Evolutionary conservation across 202 grass and related monocot genomes (phyloP), one percentile per base, ranked within the genome.

Genomic region (Setaria viridis): DNA sequence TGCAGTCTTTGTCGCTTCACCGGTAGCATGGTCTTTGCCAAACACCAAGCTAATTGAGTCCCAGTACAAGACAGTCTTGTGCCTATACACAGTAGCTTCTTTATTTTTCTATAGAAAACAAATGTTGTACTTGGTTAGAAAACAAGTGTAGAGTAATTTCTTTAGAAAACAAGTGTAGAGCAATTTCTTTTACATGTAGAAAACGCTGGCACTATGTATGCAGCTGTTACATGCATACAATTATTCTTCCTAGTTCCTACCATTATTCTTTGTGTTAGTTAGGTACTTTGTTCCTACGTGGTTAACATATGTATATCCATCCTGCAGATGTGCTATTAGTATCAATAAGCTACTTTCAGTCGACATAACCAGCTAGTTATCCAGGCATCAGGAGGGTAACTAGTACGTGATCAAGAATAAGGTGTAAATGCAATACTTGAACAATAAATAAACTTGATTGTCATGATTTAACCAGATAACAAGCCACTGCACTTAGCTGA

Each of bases 401-500:
- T 54, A 32, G 19, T 37, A 81, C 43, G 70, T 30, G 49, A 9
- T 19, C 0, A 5, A 30, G 47, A 54, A 54, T 45, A 7, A 25
- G 25, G 25, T 25, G 25, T 17, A 29, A 67, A 41, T 39, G 46
- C 15, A 79, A 64, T 79, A 13, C 1, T 16, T 80, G 48, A 55
- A 81, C 34, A 70, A 16, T 62, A 9, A 72, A 20, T 15, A 63
- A 72, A 46, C 6, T 63, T 79, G 8, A 72, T n/a, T 1, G 17
- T 8, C 64, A 64, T 16, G 19, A 78, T 30, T 83, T 64, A 13
- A 86, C 46, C n/a, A 88, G 14, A 73, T 35, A 73, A 71, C 30
- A 46, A 79, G 74, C 46, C 79, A 35, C 50, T 21, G 45, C 11
- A 33, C 70, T 62, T 34, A 72, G 66, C 9, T 71, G 35, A 69